These are phyloP conservation scores for Vitis rotundifolia DNA, from an alignment of 164 flowering plant genomes.

Conservation along the genomic window DNA sequence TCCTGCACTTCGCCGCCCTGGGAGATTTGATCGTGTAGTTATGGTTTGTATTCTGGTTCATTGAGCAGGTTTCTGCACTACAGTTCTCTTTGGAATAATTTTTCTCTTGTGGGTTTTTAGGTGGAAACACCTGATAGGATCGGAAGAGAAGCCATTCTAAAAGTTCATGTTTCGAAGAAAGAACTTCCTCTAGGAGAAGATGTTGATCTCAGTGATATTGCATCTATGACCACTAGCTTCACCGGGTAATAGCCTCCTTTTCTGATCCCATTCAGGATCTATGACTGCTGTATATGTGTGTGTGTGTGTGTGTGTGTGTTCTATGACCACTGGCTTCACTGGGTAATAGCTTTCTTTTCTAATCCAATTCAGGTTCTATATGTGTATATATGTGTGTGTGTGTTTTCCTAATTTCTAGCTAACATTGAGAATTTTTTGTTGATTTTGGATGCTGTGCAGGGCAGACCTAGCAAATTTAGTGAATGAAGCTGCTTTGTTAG, in stretches of 20 bases:
- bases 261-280: background rate
- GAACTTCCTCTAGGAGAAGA: constrained; percentile 86
- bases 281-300: too few species aligned
- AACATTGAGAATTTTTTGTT: constrained; percentile 1
- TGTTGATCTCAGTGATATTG: constrained; percentile 75
- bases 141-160: constrained; percentile 92
- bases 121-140: constrained; percentile 92
- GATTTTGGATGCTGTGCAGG: constrained; percentile 51
- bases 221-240: constrained; percentile 95
- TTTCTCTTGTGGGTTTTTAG: constrained; percentile 33
- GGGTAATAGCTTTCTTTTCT: too few species aligned
- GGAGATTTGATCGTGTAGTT: constrained; percentile 98
- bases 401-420: background rate
- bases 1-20: constrained; percentile 97
- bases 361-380: too few species aligned
- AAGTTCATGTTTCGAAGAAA: constrained; percentile 88
- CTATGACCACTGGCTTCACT: too few species aligned
- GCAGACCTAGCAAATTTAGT: constrained; percentile 99
- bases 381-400: too few species aligned
- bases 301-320: too few species aligned
- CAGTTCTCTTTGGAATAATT: background rate
- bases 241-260: constrained; percentile 64
- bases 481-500: constrained; percentile 97
- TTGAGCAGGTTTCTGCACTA: background rate
- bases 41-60: constrained; percentile 50